These are phyloP conservation scores for Linum usitatissimum DNA, from an alignment of 345 rosid species.

Conservation along the genomic window DNA sequence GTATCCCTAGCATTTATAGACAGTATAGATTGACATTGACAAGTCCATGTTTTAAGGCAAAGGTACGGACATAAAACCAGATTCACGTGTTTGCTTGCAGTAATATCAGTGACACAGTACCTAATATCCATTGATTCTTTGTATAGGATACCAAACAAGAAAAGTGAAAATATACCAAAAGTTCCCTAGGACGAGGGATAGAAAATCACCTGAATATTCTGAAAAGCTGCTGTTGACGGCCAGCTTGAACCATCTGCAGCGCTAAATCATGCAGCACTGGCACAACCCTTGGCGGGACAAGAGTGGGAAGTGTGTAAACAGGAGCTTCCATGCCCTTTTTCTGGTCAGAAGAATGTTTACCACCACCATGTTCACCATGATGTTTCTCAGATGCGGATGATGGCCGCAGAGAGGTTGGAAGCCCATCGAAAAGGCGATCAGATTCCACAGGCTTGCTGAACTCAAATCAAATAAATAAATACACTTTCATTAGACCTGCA, in stretches of 20 bases:
- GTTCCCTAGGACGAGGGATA: background rate
- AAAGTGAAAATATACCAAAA: background rate
- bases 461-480: conserved; percentile 14
- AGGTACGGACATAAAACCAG: conserved; percentile 1
- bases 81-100: background rate
- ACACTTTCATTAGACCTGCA: conserved; percentile 2
- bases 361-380: conserved; percentile 26
- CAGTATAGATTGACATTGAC: background rate
- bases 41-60: conserved; percentile 2
- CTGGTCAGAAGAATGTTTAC: conserved; percentile 38
- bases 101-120: background rate
- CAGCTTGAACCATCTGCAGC: conserved; percentile 78
- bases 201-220: conserved; percentile 56
- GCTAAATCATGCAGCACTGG: conserved; percentile 76
- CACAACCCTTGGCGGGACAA: conserved; percentile 76
- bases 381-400: conserved; percentile 31
- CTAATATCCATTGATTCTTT: background rate
- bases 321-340: conserved; percentile 45
- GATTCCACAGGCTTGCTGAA: conserved; percentile 92
- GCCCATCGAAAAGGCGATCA: conserved; percentile 72
- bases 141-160: background rate
- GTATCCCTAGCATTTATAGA: conserved; percentile 44
- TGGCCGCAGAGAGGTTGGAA: conserved; percentile 69
- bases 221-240: conserved; percentile 84
- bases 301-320: conserved; percentile 58